A percentile compares a stretch with the other conserved stretches of the same genome.
Conservation (phyloP, 805 yeast species). For the Candida loeiensis region DNA sequence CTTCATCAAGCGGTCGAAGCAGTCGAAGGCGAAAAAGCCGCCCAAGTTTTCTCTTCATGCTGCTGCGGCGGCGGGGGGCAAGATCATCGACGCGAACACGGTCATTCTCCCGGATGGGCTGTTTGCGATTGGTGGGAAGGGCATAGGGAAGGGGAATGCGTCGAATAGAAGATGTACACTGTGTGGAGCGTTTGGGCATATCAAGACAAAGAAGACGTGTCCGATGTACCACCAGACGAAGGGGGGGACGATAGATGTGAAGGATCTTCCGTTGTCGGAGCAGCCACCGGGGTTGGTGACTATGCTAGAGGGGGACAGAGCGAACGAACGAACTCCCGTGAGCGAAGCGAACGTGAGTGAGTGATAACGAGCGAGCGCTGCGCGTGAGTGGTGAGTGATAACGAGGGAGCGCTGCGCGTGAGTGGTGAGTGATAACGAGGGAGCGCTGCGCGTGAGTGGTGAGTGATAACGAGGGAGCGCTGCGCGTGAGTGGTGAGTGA, state of each 20-base stretch:
- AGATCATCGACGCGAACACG: slow-evolving; percentile 40
- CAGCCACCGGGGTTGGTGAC: neutral
- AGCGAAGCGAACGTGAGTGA: too few species aligned
- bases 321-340: too few species aligned
- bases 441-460: too few species aligned
- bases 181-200: slow-evolving; percentile 95
- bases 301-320: too few species aligned
- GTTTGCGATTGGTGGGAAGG: slow-evolving; percentile 55
- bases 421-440: too few species aligned
- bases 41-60: slow-evolving; percentile 33
- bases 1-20: slow-evolving; percentile 60
- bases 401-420: too few species aligned
- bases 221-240: slow-evolving; percentile 62
- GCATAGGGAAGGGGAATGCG: slow-evolving; percentile 68
- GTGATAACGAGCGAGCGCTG: too few species aligned
- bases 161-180: slow-evolving; percentile 85
- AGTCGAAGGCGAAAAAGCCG: slow-evolving; percentile 30
- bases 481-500: too few species aligned
- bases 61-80: slow-evolving; percentile 43
- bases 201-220: slow-evolving; percentile 83
- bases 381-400: too few species aligned
- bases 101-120: slow-evolving; percentile 43
- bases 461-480: too few species aligned
- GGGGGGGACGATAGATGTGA: slow-evolving; percentile 19
- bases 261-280: neutral